phyloP scores from a whole-genome alignment of 2,329 filamentous ascomycete genomes.

The Alternaria incomplexa region DNA sequence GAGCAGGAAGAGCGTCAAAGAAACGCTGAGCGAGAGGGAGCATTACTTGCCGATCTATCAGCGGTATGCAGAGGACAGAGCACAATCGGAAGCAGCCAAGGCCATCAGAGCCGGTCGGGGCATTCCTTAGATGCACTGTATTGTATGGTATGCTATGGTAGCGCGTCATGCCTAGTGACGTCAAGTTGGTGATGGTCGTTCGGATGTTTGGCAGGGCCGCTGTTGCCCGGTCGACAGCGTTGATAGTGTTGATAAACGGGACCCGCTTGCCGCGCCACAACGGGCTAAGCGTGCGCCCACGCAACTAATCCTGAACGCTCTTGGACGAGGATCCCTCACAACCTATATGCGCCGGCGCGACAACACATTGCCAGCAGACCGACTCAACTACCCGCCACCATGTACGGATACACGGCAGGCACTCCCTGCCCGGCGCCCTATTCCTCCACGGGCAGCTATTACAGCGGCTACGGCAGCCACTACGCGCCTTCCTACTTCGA shows the following conservation, averaged over 20 bases:
- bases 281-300: slow-evolving; percentile 16
- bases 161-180: slow-evolving; percentile 2
- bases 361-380: slow-evolving; percentile 7
- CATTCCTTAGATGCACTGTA: slow-evolving; percentile 58
- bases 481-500: slow-evolving; percentile 42
- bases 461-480: slow-evolving; percentile 32
- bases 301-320: slow-evolving; percentile 15
- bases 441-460: slow-evolving; percentile 32
- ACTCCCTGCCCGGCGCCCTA: slow-evolving; percentile 46
- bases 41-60: slow-evolving; percentile 72
- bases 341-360: slow-evolving; percentile 28
- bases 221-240: slow-evolving; percentile 16
- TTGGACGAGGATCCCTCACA: slow-evolving; percentile 11
- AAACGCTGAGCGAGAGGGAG: slow-evolving; percentile 72
- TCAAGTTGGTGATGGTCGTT: not conserved
- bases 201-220: slow-evolving; percentile 1
- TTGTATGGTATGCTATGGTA: not conserved
- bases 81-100: slow-evolving; percentile 57
- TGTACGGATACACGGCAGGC: slow-evolving; percentile 44
- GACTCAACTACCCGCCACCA: slow-evolving; percentile 17
- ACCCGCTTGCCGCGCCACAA: slow-evolving; percentile 16
- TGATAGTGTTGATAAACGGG: slow-evolving; percentile 14
- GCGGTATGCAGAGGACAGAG: slow-evolving; percentile 55
- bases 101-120: slow-evolving; percentile 63
- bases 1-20: slow-evolving; percentile 65